Conservation (phyloP, 495 filamentous ascomycete species). For the Aspergillus saccharolyticus region DNA sequence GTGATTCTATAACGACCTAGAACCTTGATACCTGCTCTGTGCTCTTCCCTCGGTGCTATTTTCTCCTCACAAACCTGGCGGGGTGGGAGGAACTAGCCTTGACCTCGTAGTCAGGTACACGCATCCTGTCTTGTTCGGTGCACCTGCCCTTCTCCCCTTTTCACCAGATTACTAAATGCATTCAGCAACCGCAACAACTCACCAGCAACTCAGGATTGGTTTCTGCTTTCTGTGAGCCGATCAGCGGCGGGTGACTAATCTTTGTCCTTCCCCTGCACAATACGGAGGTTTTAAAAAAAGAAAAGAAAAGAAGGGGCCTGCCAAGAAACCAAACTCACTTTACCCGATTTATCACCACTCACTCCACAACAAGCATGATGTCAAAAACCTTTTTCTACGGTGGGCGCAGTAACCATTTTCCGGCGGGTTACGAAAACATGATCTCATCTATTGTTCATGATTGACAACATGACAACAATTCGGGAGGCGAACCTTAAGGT, state of each 20-base stretch:
- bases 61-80: neutral
- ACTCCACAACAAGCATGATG: no score
- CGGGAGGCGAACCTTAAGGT: neutral
- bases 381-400: no score
- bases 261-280: no score
- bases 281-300: no score
- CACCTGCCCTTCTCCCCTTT: neutral
- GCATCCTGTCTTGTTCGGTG: neutral
- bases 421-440: neutral
- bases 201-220: neutral
- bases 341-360: no score
- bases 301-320: no score
- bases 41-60: neutral
- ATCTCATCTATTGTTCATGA: neutral
- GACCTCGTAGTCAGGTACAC: neutral
- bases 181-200: neutral
- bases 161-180: neutral
- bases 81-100: neutral
- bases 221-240: neutral
- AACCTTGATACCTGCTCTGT: neutral
- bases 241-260: neutral
- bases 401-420: no score
- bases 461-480: neutral
- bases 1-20: neutral
- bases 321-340: no score